These are phyloP conservation scores for Protea cynaroides DNA, from an alignment of 164 flowering plant species.

Conservation along the genomic window DNA sequence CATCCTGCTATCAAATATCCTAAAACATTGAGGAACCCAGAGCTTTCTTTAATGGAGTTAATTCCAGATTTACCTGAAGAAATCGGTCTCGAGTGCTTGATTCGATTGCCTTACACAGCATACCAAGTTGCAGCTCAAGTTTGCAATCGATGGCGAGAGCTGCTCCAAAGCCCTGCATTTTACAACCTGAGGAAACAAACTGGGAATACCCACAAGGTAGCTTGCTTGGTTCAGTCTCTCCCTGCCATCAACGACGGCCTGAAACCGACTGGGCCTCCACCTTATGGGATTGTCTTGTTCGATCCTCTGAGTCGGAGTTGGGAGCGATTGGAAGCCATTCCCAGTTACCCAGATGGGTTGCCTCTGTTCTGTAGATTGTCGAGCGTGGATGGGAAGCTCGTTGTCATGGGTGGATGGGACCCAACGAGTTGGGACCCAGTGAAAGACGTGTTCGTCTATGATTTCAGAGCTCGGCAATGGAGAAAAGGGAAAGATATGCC, in stretches of 20 bases:
- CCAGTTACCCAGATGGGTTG: slow-evolving; percentile 43
- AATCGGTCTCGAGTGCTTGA: slow-evolving; percentile 53
- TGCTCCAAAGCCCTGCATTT: slow-evolving; percentile 38
- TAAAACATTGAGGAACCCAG: too few species aligned
- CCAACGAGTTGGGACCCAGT: slow-evolving; percentile 57
- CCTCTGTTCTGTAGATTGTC: slow-evolving; percentile 69
- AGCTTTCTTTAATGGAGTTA: slow-evolving; percentile 20
- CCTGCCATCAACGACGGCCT: slow-evolving; percentile 9
- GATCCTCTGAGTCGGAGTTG: slow-evolving; percentile 39
- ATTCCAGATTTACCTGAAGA: slow-evolving; percentile 66
- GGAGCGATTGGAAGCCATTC: slow-evolving; percentile 47
- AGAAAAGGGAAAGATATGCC: slow-evolving; percentile 55
- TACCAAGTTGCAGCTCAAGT: slow-evolving; percentile 44
- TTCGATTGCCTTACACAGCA: slow-evolving; percentile 42
- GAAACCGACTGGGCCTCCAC: slow-evolving; percentile 26
- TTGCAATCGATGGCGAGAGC: slow-evolving; percentile 45
- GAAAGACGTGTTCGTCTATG: slow-evolving; percentile 50
- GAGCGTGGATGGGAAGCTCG: slow-evolving; percentile 48
- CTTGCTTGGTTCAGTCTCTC: slow-evolving; percentile 40
- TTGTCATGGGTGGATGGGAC: slow-evolving; percentile 81
- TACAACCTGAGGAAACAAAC: slow-evolving; percentile 34
- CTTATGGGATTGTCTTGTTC: slow-evolving; percentile 47
- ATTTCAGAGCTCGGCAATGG: slow-evolving; percentile 51
- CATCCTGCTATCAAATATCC: too few species aligned
- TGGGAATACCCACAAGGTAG: slow-evolving; percentile 41